Percentiles rank a stretch among this genome's conserved stretches.
These are phyloP conservation scores for Mycena polygramma DNA, from an alignment of 768 basidiomycete genomes.

Conservation along the genomic window DNA sequence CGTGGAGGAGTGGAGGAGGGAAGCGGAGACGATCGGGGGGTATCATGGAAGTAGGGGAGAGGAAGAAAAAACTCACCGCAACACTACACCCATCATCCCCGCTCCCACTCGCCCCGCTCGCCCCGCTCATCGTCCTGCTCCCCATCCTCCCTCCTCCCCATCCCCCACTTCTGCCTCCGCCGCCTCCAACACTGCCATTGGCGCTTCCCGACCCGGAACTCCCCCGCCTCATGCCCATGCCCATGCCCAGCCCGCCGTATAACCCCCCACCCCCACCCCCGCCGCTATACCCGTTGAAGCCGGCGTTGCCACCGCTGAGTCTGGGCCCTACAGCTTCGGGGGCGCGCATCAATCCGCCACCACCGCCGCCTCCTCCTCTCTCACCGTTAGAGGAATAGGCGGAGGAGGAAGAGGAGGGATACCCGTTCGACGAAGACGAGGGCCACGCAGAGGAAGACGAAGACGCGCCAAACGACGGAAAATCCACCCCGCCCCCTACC, in stretches of 20 bases:
- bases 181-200: too few relatives aligned
- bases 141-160: slow-evolving; percentile 60
- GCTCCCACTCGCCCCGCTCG: slow-evolving; percentile 59
- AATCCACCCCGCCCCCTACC: slow-evolving; percentile 34
- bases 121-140: slow-evolving; percentile 45
- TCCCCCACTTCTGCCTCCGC: too few relatives aligned
- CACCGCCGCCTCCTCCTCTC: neutral
- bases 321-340: slow-evolving; percentile 35
- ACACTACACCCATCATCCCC: slow-evolving; percentile 84
- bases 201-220: slow-evolving; percentile 58
- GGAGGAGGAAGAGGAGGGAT: too few relatives aligned
- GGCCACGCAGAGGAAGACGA: too few relatives aligned
- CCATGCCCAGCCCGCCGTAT: slow-evolving; percentile 77
- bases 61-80: slow-evolving; percentile 78
- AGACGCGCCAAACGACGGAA: slow-evolving; percentile 22
- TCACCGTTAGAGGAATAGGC: too few relatives aligned
- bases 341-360: slow-evolving; percentile 3
- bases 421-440: too few relatives aligned
- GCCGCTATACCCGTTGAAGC: too few relatives aligned
- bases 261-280: too few relatives aligned
- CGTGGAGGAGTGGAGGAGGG: too few relatives aligned
- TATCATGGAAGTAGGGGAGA: too few relatives aligned
- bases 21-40: too few relatives aligned
- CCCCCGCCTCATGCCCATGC: slow-evolving; percentile 64
- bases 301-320: too few relatives aligned